A percentile compares a stretch with the other conserved stretches of the same genome.
Evolutionary conservation across 2,329 filamentous ascomycete species (phyloP).

Genomic region (Trichoderma aggressivum): DNA sequence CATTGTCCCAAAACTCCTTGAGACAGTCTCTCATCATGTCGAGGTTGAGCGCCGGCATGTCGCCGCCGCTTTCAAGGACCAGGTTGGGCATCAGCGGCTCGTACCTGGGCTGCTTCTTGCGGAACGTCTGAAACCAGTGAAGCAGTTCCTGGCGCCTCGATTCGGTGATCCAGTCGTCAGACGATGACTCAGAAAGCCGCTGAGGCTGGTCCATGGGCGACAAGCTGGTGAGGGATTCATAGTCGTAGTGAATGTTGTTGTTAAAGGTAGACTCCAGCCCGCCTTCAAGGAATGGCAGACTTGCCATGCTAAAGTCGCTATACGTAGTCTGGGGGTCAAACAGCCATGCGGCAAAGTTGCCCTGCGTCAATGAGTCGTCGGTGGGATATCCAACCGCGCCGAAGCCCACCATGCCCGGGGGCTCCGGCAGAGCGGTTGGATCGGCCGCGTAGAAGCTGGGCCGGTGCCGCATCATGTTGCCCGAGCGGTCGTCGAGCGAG

Average conservation of each 20-base stretch:
- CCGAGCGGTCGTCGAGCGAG: conserved; percentile 35
- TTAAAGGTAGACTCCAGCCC: conserved; percentile 51
- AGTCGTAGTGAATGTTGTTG: conserved; percentile 50
- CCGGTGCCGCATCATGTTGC: conserved; percentile 38
- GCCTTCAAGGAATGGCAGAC: conserved; percentile 46
- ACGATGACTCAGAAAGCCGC: conserved; percentile 34
- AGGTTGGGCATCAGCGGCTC: conserved; percentile 35
- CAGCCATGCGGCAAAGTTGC: conserved; percentile 51
- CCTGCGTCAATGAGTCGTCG: conserved; percentile 37
- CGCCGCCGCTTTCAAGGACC: conserved; percentile 40
- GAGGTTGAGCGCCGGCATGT: conserved; percentile 56
- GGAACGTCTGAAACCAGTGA: conserved; percentile 42
- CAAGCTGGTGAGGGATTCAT: conserved; percentile 46
- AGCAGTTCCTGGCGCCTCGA: conserved; percentile 45
- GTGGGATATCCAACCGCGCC: conserved; percentile 23
- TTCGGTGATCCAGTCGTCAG: conserved; percentile 45
- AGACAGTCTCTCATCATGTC: conserved; percentile 84
- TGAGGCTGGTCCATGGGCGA: conserved; percentile 46
- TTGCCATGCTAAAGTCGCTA: conserved; percentile 41
- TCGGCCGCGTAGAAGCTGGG: conserved; percentile 36
- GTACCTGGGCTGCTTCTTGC: conserved; percentile 42
- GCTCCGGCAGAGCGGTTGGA: conserved; percentile 30
- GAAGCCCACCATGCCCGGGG: conserved; percentile 33
- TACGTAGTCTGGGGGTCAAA: conserved; percentile 45
- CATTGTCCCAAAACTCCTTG: conserved; percentile 82